Evolutionary conservation across 2,329 filamentous ascomycete genomes (phyloP), one percentile per base, ranked within the genome.

Genomic region (Talaromyces sp.): DNA sequence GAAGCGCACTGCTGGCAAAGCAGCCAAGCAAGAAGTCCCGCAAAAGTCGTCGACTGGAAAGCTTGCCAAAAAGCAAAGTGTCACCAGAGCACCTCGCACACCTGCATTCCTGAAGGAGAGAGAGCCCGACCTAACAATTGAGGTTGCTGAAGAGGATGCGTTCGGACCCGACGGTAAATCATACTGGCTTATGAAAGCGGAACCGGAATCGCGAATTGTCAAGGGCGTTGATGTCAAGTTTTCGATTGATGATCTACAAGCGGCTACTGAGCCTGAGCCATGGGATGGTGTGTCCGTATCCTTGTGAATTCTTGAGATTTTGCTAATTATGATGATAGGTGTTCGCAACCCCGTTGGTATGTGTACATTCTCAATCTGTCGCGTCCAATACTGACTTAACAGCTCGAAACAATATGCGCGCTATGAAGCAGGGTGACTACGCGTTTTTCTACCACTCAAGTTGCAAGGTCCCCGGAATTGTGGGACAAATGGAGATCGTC

Each of bases 381-480:
- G 17, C 4, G 15, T n/a, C 10, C 27, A 45, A 19, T 63, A 36
- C 61, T 63, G 10, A 63, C 51, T 2, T 40, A 10, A 40, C 40
- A 78, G 94, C 94, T 6, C 88, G 92, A 29, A 98, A 97, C 73
- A 92, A 97, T 75, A 89, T 99, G 80, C 87, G 91, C 34, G 86
- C 88, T 8, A 99, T 99, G 95, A 93, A 91, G 72, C 88, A 89
- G 64, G 93, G 93, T 60, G 95, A 99, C 74, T 83, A 93, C 36
- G 93, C 93, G 29, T 98, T 99, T 80, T 98, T 99, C 81, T 98
- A 98, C 75, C 94, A 97, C 78, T 96, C 91, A 56, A 96, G 95
- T 72, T 95, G 91, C 79, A 96, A 96, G 75, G 86, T 89, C 27
- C 93, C 93, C 0, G 94, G 91, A 2, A 92, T 98, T 58, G 92